These are phyloP conservation scores for Scalesia atractyloides DNA, from an alignment of 129 eudicot genomes.

Conservation along the genomic window DNA sequence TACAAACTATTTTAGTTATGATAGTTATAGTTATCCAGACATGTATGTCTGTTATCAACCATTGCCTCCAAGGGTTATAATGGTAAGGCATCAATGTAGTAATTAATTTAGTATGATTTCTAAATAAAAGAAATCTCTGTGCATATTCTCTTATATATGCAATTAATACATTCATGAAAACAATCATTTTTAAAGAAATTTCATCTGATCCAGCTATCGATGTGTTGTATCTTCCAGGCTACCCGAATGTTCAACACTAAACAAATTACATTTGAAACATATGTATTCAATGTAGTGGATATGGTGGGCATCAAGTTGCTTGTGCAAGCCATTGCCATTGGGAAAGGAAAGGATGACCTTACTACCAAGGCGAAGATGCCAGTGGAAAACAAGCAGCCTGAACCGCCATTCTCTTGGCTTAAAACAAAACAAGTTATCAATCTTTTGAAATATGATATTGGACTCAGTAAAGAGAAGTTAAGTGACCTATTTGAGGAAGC, in stretches of 20 bases:
- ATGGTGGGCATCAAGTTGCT: neutral
- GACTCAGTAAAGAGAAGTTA: neutral
- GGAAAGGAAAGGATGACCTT: neutral
- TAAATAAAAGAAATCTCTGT: too few species aligned
- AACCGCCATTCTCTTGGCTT: neutral
- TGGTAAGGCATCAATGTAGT: too few species aligned
- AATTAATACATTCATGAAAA: too few species aligned
- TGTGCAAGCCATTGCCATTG: slow-evolving; percentile 1
- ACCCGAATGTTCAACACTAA: neutral
- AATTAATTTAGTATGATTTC: too few species aligned
- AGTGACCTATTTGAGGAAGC: neutral
- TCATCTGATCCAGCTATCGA: too few species aligned
- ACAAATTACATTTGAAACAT: neutral
- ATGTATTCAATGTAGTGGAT: neutral
- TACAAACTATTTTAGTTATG: too few species aligned
- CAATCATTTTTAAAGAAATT: too few species aligned
- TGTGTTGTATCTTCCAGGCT: neutral
- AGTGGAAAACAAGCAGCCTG: neutral
- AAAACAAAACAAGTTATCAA: neutral
- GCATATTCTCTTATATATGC: too few species aligned
- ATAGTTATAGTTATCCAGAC: too few species aligned
- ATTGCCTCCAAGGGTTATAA: too few species aligned
- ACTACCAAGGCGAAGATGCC: neutral
- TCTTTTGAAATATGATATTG: neutral
- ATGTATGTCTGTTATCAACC: too few species aligned